Conservation (phyloP, 208 protist genomes). For the Leishmania mexicana region DNA sequence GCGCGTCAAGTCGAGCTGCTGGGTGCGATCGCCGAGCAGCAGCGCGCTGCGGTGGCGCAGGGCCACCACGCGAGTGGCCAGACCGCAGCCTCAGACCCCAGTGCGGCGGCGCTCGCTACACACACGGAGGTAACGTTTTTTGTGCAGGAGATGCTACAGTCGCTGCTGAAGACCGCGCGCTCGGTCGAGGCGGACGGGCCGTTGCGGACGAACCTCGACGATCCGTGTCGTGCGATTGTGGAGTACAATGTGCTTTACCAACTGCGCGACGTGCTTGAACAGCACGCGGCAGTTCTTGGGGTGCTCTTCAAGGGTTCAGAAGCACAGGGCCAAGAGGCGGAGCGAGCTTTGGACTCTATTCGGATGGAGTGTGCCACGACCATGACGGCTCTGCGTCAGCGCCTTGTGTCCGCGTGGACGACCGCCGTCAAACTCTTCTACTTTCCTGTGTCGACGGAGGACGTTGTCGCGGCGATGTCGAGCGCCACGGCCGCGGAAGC, state of each 20-base stretch:
- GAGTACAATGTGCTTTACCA: constrained; percentile 57
- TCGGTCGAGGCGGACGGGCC: constrained; percentile 24
- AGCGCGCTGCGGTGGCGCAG: constrained; percentile 3
- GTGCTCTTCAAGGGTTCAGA: constrained; percentile 1
- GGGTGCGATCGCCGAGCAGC: constrained; percentile 40
- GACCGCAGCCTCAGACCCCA: background rate
- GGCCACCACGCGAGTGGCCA: background rate
- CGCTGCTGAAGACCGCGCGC: constrained; percentile 36
- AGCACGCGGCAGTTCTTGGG: constrained; percentile 29
- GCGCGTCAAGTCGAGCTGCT: constrained; percentile 57
- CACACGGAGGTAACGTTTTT: constrained; percentile 3
- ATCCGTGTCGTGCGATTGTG: constrained; percentile 45
- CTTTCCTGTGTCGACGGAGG: constrained; percentile 22
- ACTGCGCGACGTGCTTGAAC: constrained; percentile 44
- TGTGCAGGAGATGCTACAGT: constrained; percentile 36
- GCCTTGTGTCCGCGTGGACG: constrained; percentile 25
- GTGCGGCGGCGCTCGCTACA: background rate
- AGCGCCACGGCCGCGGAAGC: constrained; percentile 1
- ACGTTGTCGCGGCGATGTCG: constrained; percentile 5
- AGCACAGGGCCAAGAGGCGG: background rate
- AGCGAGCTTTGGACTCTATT: constrained; percentile 13
- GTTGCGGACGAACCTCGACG: constrained; percentile 49
- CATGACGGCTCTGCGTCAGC: constrained; percentile 18
- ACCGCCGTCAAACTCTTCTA: constrained; percentile 19
- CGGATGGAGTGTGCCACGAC: constrained; percentile 13